Percentiles rank a stretch among this genome's conserved stretches.
phyloP scores from a whole-genome alignment of 495 filamentous ascomycete species.

The Talaromyces ruber region DNA sequence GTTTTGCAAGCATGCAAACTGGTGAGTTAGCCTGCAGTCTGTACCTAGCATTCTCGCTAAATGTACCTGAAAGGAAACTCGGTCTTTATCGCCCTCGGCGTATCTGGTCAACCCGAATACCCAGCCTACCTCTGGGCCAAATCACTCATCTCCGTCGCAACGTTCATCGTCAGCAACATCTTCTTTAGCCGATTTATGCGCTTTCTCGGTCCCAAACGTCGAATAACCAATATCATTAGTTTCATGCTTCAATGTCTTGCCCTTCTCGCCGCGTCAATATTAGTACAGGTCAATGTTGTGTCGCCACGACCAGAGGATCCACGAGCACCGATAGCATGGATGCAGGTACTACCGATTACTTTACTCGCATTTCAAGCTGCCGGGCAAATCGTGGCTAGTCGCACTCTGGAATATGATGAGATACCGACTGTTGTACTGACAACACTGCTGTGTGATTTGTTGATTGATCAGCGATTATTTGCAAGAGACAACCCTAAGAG shows the following conservation, averaged over 20 bases:
- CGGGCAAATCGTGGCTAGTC: constrained; percentile 55
- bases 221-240: constrained; percentile 43
- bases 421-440: constrained; percentile 67
- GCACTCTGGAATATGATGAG: constrained; percentile 54
- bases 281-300: constrained; percentile 39
- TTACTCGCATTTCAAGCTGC: constrained; percentile 62
- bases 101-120: constrained; percentile 25
- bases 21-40: constrained; percentile 18
- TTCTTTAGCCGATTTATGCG: constrained; percentile 24
- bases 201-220: constrained; percentile 23
- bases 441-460: constrained; percentile 53
- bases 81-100: constrained; percentile 31
- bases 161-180: constrained; percentile 25
- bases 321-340: background rate
- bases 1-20: constrained; percentile 50
- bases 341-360: constrained; percentile 34
- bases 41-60: background rate
- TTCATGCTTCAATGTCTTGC: constrained; percentile 47
- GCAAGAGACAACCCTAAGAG: constrained; percentile 4
- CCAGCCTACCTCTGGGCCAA: constrained; percentile 34
- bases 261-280: constrained; percentile 42
- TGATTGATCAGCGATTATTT: constrained; percentile 24
- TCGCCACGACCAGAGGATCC: constrained; percentile 10
- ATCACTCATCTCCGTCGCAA: constrained; percentile 25
- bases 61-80: constrained; percentile 21